Evolutionary conservation across 495 filamentous ascomycete genomes (phyloP), one percentile per base, ranked within the genome.

Genomic region (Lasiosphaeria hispida): DNA sequence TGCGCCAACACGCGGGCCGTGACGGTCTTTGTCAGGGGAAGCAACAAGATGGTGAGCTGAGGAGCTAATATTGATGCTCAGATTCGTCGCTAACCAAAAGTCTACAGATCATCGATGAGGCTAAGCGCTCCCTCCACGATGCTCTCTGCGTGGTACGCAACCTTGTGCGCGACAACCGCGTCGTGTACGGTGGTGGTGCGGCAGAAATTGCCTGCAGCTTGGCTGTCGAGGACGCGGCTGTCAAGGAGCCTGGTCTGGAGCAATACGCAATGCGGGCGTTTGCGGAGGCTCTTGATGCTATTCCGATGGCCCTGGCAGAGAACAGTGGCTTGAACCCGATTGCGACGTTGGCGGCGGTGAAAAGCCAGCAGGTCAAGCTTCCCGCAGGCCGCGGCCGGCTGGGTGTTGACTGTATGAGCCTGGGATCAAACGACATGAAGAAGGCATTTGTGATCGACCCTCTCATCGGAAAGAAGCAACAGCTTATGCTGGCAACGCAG

Each of bases 261-360:
- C 94, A 99, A 72, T 97, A 99, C 69, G 91, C 92, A 56, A 99
- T 99, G 91, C 88, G 95, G 52, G 95, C 92, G 11, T 99, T 99
- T 64, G 84, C 94, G 59, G 92, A 97, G 70, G 95, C 94, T 9
- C 84, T 99, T 36, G 94, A 99, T 74, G 81, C 89, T 14, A 85
- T 99, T 41, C 94, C 94, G n/a, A 87, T 97, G 87, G 91, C 94
- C 0, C 83, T 99, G 57, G 90, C 94, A 35, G 92, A 97, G 80
- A 99, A 99, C 81, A 96, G 90, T 62, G 94, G 94, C 48, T 72
- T 97, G 58, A 95, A 90, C 74, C 91, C 95, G 14, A 97, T 99
- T 66, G 92, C 96, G 68, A 96, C 92, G 0, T 81, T 99, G 45
- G 91, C 94, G 40, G 86, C 88, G 62, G 86, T 99, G 80, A 99